Percentiles rank a stretch among this genome's conserved stretches.
Conservation (phyloP, 345 rosid genomes). For the Raphanus raphanistrum region DNA sequence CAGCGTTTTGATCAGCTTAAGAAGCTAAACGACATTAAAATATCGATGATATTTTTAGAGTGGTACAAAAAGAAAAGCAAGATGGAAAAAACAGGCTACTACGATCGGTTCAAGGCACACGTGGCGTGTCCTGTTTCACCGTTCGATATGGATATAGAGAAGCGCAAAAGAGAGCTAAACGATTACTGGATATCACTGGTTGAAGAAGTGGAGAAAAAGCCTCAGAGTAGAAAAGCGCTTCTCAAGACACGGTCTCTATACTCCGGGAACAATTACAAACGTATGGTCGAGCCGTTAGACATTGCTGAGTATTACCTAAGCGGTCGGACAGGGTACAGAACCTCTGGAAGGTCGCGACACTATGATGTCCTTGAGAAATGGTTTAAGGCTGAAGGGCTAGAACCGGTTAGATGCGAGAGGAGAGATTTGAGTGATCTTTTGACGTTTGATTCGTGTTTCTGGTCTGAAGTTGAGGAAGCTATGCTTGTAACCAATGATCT, state of each 20-base stretch:
- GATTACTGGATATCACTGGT: conserved; percentile 51
- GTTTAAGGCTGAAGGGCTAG: conserved; percentile 22
- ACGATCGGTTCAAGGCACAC: conserved; percentile 53
- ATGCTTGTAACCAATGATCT: conserved; percentile 30
- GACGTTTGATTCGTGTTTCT: conserved; percentile 74
- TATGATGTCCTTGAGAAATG: conserved; percentile 52
- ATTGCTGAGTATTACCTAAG: conserved; percentile 46
- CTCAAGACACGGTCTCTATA: conserved; percentile 42
- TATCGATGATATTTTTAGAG: conserved; percentile 48
- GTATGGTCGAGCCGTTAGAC: conserved; percentile 74
- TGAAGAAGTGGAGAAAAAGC: conserved; percentile 50
- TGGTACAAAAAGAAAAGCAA: conserved; percentile 61
- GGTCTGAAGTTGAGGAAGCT: conserved; percentile 88
- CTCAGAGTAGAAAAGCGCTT: conserved; percentile 40
- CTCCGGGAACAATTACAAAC: conserved; percentile 52
- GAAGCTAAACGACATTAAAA: conserved; percentile 47
- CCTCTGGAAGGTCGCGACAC: conserved; percentile 53
- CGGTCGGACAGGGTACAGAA: conserved; percentile 33
- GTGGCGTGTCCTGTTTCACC: rapidly evolving
- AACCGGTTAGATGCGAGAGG: not conserved
- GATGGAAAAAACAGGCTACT: conserved; percentile 49
- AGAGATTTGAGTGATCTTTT: conserved; percentile 21
- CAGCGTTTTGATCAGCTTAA: conserved; percentile 25
- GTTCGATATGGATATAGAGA: not conserved
- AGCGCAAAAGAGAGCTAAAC: conserved; percentile 38